Evolutionary conservation across 768 basidiomycete species (phyloP), one percentile per base, ranked within the genome.

Genomic region (Chalciporus pseudorubinellus): DNA sequence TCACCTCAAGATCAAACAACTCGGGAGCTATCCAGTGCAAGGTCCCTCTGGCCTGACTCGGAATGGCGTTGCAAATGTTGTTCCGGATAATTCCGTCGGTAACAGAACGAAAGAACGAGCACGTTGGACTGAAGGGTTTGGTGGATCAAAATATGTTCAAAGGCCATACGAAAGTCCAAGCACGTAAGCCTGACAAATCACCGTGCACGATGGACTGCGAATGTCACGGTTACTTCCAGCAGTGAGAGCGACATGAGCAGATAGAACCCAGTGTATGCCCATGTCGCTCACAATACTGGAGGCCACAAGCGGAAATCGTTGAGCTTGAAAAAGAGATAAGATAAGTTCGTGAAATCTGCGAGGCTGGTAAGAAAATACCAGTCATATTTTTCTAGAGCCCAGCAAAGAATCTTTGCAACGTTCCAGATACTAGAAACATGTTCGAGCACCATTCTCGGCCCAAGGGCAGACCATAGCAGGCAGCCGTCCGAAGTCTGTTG

Each of bases 1-100:
- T 26, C 14, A 53, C 28, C 9, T 43, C 36, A 36, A 61, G 44
- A 16, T 59, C 65, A 50, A 74, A 76, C 3, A 78, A 59, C 20
- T 70, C 56, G 0, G 73, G 60, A 47, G 76, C 77, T 10, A 74
- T 70, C 74, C 76, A 77, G 1, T 76, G 70, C 33, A 77, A 66
- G 18, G 76, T 58, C 16, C 57, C 74, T 20, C 46, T 57, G 26
- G 46, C 47, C 12, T 31, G n/a, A n/a, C n/a, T n/a, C n/a, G 75
- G 73, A 24, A 67, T 65, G 49, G 77, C 14, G 57, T 49, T 63
- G 40, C 55, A 48, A 75, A 74, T n/a, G 68, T 66, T 2, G 56
- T 20, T n/a, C 69, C 65, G 31, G 70, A 63, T 38, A 72, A 60
- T 51, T 75, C 73, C n/a, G 65, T 64, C 22, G 72, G 57, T 36